phyloP scores from a whole-genome alignment of 768 basidiomycete genomes.

The Trametes villosa region DNA sequence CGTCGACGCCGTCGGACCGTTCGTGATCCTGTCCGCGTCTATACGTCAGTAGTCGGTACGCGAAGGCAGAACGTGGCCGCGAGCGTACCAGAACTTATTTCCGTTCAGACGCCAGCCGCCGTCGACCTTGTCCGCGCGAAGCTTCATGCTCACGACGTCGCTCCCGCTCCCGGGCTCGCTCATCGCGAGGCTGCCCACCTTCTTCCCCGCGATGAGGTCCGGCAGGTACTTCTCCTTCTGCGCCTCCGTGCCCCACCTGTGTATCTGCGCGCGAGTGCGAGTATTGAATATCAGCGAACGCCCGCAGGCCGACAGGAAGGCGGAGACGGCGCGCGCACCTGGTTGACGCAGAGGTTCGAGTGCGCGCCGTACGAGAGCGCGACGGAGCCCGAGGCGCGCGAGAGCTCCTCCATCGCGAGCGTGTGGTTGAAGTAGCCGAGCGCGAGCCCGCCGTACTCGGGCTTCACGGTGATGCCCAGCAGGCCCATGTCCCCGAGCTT shows the following conservation, averaged over 20 bases:
- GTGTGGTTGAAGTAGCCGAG: conserved; percentile 88
- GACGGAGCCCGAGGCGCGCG: conserved; percentile 88
- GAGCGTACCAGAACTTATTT: conserved; percentile 84
- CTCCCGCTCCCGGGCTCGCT: conserved; percentile 91
- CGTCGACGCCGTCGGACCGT: conserved; percentile 90
- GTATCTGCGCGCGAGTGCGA: conserved; percentile 45
- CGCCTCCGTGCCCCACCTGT: conserved; percentile 78
- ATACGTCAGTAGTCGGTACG: background rate
- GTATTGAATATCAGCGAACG: background rate
- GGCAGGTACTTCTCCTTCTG: conserved; percentile 89
- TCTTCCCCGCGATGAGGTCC: conserved; percentile 76
- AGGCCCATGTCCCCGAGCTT: conserved; percentile 93
- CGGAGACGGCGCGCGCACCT: conserved; percentile 26
- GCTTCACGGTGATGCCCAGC: conserved; percentile 82
- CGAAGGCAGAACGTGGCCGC: background rate
- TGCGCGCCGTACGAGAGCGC: conserved; percentile 93
- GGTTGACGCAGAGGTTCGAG: conserved; percentile 79
- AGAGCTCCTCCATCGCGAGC: conserved; percentile 94
- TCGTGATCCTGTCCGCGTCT: conserved; percentile 77
- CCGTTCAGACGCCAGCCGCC: conserved; percentile 85
- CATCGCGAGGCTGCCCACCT: conserved; percentile 93
- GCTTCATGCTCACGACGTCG: conserved; percentile 93
- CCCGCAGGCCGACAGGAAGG: background rate
- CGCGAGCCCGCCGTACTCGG: conserved; percentile 80
- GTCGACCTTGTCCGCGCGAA: conserved; percentile 76